phyloP scores from a whole-genome alignment of 345 rosid genomes.

The Acer yangbiense region DNA sequence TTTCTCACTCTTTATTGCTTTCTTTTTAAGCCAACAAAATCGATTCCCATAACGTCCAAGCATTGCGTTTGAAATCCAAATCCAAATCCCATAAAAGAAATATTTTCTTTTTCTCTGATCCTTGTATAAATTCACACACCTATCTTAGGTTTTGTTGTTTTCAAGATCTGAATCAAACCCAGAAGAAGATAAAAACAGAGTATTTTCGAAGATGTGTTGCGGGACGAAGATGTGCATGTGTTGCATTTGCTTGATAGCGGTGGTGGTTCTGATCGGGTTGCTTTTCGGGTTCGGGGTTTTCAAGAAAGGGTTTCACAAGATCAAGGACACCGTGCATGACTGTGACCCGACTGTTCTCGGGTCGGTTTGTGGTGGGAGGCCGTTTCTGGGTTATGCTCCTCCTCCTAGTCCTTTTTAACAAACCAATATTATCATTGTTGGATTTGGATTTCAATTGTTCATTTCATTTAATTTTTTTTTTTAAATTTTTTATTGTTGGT shows the following conservation, averaged over 20 bases:
- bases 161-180: constrained; percentile 5
- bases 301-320: constrained; percentile 77
- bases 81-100: background rate
- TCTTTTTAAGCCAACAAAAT: constrained; percentile 18
- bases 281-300: constrained; percentile 87
- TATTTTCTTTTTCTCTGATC: background rate
- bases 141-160: background rate
- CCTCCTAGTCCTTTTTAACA: constrained; percentile 40
- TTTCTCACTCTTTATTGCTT: constrained; percentile 8
- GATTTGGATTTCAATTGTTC: background rate
- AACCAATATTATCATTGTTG: background rate
- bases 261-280: constrained; percentile 65
- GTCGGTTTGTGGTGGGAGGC: constrained; percentile 35
- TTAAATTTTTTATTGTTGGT: background rate
- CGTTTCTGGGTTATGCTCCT: constrained; percentile 51
- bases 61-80: constrained; percentile 8
- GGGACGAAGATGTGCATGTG: constrained; percentile 69
- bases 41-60: constrained; percentile 17
- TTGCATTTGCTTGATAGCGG: constrained; percentile 69
- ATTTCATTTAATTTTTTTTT: background rate
- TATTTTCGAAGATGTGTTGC: constrained; percentile 60
- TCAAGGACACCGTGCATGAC: constrained; percentile 54
- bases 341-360: constrained; percentile 34
- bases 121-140: constrained; percentile 1
- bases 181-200: no score